Evolutionary conservation across 768 basidiomycete genomes (phyloP), one percentile per base, ranked within the genome.

Genomic region (Polyporus arcularius): DNA sequence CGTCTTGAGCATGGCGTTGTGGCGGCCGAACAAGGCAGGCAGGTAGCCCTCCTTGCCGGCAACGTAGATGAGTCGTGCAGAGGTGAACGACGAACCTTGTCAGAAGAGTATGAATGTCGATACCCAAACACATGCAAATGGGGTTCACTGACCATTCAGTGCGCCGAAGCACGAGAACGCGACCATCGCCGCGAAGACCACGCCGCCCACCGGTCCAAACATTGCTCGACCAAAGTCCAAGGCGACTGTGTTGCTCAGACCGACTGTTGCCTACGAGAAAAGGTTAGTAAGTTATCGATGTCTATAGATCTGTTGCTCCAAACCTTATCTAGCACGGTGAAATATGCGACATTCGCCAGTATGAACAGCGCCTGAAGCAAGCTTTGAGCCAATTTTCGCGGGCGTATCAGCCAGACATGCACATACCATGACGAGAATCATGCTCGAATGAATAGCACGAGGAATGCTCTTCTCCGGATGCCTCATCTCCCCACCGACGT

Each of bases 111-210:
- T 46, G 14, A 42, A 41, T 35, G 3, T 5, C 16, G 5, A 10
- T 14, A 21, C 0, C 14, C 35, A 2, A 6, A 32, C 28, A 21
- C 28, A n/a, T 4, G 21, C 21, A 26, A 11, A 16, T n/a, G 3
- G 2, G 14, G 35, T 15, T 26, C 2, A 42, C n/a, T 28, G 15
- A 85, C 94, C 91, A 71, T 97, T 96, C 54, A 99, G 75, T 1
- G 97, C 94, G 16, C 96, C 96, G 65, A 99, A 94, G 72, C 94
- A 97, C 3, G 95, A 97, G 59, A 98, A 82, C 1, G 94, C 92
- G 14, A 99, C 96, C 82, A 94, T 86, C 53, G 88, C 80, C 1
- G 96, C 93, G 71, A 99, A 97, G 15, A 94, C 67, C 5, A 85
- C 83, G 0, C 90, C 95, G 32, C 97, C 96, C n/a, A 88, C 73